Conservation (phyloP, 129 eudicot genomes). For the Pulicaria dysenterica region DNA sequence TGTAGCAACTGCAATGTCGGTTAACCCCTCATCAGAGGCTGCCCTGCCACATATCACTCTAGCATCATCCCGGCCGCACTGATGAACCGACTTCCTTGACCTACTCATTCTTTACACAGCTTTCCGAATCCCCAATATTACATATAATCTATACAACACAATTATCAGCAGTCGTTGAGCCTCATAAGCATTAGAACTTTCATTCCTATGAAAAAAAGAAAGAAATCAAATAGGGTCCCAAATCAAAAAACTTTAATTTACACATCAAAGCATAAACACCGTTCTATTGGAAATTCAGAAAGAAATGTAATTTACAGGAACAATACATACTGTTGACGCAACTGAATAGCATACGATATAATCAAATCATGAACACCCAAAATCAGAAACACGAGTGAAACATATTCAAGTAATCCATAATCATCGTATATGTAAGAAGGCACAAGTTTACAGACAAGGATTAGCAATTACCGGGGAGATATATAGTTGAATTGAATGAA, state of each 20-base stretch:
- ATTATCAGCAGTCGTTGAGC: not conserved
- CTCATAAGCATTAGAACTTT: not conserved
- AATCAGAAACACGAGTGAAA: not conserved
- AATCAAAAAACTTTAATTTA: not conserved
- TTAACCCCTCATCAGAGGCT: slow-evolving; percentile 33
- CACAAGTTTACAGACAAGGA: not conserved
- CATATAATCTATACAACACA: not conserved
- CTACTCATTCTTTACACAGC: slow-evolving; percentile 50
- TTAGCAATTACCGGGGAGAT: not conserved
- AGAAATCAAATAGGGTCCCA: too few species aligned
- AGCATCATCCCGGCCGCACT: slow-evolving; percentile 30
- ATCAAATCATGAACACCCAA: not conserved
- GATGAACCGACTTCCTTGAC: slow-evolving; percentile 44
- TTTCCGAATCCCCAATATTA: not conserved
- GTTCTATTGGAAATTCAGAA: too few species aligned
- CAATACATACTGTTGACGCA: not conserved
- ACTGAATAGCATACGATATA: too few species aligned
- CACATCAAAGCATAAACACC: too few species aligned
- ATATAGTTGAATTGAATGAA: slow-evolving; percentile 2
- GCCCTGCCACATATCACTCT: slow-evolving; percentile 28
- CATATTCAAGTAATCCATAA: not conserved
- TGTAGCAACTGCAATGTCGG: slow-evolving; percentile 64
- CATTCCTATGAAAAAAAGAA: not conserved
- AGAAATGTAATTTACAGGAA: not conserved
- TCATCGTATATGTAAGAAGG: not conserved